Base-by-base conservation (phyloP, 192 early-diverging fungal genomes). In the Coemansia sp. region DNA sequence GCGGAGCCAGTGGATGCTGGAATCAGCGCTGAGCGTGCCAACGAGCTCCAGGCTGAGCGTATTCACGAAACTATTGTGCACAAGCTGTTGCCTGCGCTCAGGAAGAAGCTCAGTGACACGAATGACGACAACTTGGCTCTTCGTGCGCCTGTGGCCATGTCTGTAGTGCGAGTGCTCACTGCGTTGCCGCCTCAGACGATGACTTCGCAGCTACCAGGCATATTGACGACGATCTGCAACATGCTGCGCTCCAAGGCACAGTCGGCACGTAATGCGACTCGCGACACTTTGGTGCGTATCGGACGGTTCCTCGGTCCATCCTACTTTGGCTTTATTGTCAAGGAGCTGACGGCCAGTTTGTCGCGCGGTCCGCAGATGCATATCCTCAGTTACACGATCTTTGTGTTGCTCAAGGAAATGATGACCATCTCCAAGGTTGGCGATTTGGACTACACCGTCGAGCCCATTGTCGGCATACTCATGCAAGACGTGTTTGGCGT, bases 401-500 rank as follows among this genome's bases (percentile, higher is more conserved):
- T 98, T 70, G 80, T 91, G 5, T 77, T 99, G 73, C 73, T 98
- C n/a, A 82, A 82, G 24, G 89, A 89, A 53, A 81, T 95, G 41
- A 70, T 88, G 27, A 83, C 87, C 20, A 85, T 75, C 6, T 36
- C 89, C 20, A 68, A 84, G 20, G 86, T 90, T 2, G 94, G 93
- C 29, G 87, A 89, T 5, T 73, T 98, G 27, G 95, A 99, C 76
- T 87, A 90, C 60, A 93, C 94, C 52, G 71, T 96, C 15, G 86
- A 86, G 43, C 82, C 83, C 16, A 76, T 98, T 39, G 86, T 93
- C 3, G 74, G 86, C 31, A 88, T 99, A 24, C 76, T 95, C 18
- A 76, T 94, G 7, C 89, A 92, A 70, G 98, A 99, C 73, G 89
- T 99, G 36, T 99, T 99, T 88, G 98, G 98, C 3, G 86, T 90